Evolutionary conservation across 371 early-diverging fungal genomes (phyloP).

Genomic region (Rhizomucor pusillus): DNA sequence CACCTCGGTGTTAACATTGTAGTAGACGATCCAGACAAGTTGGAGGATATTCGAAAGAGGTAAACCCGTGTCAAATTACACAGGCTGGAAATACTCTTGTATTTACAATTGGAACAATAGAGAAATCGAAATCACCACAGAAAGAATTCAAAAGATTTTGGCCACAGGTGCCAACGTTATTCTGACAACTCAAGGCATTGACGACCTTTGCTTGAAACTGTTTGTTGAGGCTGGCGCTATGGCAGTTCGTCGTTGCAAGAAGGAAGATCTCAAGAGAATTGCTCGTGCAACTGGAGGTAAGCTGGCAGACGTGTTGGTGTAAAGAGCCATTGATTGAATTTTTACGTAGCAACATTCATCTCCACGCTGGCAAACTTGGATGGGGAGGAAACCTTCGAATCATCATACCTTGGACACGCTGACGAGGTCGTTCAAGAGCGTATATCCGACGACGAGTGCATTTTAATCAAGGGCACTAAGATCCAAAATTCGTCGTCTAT

Average conservation of each 20-base stretch:
- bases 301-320: not conserved
- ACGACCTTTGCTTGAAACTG: constrained; percentile 97
- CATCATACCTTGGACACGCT: constrained; percentile 89
- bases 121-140: constrained; percentile 95
- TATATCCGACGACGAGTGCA: constrained; percentile 98
- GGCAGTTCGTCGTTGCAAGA: constrained; percentile 95
- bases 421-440: constrained; percentile 97
- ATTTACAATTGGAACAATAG: constrained; percentile 42
- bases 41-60: constrained; percentile 97
- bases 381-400: constrained; percentile 96
- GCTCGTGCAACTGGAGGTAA: constrained; percentile 91
- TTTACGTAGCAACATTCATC: constrained; percentile 91
- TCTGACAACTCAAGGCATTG: constrained; percentile 99
- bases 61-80: too few relatives aligned
- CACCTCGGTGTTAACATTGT: constrained; percentile 98
- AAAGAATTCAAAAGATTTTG: constrained; percentile 95
- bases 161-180: constrained; percentile 98
- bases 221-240: constrained; percentile 95
- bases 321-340: too few relatives aligned
- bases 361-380: constrained; percentile 98
- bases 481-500: constrained; percentile 89
- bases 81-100: too few relatives aligned
- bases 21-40: constrained; percentile 96
- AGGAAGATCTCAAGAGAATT: constrained; percentile 98
- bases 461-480: constrained; percentile 95